Evolutionary conservation across 371 early-diverging fungal genomes (phyloP), one percentile per base, ranked within the genome.

Genomic region (Haplosporangium sp.): DNA sequence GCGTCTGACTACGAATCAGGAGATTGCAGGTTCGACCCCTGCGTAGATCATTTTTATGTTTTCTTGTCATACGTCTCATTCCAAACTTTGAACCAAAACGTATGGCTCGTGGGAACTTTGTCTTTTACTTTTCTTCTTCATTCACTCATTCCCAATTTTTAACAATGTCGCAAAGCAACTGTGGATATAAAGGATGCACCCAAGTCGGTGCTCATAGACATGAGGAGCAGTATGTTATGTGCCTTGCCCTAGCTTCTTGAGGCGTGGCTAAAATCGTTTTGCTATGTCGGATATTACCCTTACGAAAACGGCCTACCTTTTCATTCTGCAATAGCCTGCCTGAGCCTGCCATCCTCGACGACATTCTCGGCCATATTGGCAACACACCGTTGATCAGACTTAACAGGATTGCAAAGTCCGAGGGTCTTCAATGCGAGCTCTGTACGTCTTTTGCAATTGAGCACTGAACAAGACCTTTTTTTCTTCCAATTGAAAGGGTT

Each of bases 301-400:
- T 1, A 11, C 16, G 45, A 48, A 48, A 48, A 48, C 14, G 8
- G 13, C 37, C 52, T 8, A 21, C 63, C 5, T 37, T 43, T 8
- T 16, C 16, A 9, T 18, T 23, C 16, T 41, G 20, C 46, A 42
- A 59, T 48, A 85, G 88, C 59, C 62, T 60, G 23, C 88, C 91
- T 37, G 90, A 91, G 64, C 93, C 93, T 40, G 83, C 85, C 60
- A 89, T 94, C 55, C 81, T 89, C 48, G 76, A 90, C 75, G 92
- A 87, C 62, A 91, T 98, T 69, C 87, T 97, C 55, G 97, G 95
- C 41, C 95, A 96, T 83, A 95, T 97, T 69, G 99, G 99, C 45
- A 95, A 95, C 79, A 99, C 99, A 9, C 99, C 99, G 21, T 82
- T 95, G 47, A 96, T 98, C 37, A 88, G 95, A 45, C 86, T 98